Percentiles rank a stretch among this genome's conserved stretches.
phyloP scores from a whole-genome alignment of 2,329 filamentous ascomycete species.

The Lomentospora prolificans region DNA sequence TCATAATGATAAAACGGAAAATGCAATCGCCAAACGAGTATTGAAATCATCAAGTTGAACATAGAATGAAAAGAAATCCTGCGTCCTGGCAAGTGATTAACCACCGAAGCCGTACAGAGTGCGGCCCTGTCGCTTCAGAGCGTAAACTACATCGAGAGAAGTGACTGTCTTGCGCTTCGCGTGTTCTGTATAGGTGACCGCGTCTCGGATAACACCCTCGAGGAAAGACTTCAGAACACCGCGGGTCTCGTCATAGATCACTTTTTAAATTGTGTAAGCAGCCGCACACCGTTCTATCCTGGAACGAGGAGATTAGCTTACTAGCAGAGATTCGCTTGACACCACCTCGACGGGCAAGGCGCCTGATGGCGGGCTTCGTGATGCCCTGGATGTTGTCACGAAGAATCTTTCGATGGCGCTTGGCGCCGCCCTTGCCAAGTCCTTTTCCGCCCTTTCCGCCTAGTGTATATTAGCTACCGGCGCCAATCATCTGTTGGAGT shows the following conservation, averaged over 20 bases:
- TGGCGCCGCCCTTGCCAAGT: slow-evolving; percentile 95
- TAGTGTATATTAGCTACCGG: slow-evolving; percentile 22
- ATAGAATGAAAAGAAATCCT: slow-evolving; percentile 12
- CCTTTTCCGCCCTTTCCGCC: slow-evolving; percentile 96
- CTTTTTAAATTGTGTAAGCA: slow-evolving; percentile 19
- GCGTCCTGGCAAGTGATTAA: slow-evolving; percentile 36
- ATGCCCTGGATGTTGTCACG: slow-evolving; percentile 99
- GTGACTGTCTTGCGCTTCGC: slow-evolving; percentile 76
- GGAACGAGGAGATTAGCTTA: slow-evolving; percentile 38
- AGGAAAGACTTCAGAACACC: slow-evolving; percentile 73
- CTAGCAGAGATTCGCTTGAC: slow-evolving; percentile 99
- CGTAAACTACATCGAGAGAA: slow-evolving; percentile 58
- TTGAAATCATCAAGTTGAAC: slow-evolving; percentile 12
- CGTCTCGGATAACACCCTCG: slow-evolving; percentile 66
- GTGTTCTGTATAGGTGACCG: slow-evolving; percentile 71
- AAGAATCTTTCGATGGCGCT: slow-evolving; percentile 98
- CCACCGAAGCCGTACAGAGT: slow-evolving; percentile 86
- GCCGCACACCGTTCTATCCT: too few relatives aligned
- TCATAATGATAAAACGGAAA: not conserved
- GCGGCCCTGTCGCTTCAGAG: slow-evolving; percentile 59
- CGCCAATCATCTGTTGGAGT: not conserved
- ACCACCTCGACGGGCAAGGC: slow-evolving; percentile 98
- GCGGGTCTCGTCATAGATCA: slow-evolving; percentile 74
- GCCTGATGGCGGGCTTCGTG: slow-evolving; percentile 95
- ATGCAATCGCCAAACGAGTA: not conserved